Conservation (phyloP, 2,329 filamentous ascomycete species). For the Trichoderma aggressivum region DNA sequence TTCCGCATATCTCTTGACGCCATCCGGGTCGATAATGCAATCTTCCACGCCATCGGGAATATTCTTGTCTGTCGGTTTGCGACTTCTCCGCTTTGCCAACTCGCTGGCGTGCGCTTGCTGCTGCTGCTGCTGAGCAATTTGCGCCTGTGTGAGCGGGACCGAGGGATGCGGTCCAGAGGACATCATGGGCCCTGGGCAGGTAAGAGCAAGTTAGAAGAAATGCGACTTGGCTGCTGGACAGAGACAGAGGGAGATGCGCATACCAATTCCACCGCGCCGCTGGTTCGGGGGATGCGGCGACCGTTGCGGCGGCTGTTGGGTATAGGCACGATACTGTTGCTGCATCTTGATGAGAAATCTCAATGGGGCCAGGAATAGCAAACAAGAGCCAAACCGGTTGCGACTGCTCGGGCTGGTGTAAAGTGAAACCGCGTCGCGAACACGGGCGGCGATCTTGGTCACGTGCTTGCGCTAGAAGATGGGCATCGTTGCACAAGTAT, state of each 20-base stretch:
- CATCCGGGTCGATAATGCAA: constrained; percentile 71
- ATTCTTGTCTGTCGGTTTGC: constrained; percentile 91
- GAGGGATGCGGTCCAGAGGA: constrained; percentile 50
- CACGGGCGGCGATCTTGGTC: background rate
- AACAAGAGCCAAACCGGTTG: background rate
- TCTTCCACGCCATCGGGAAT: constrained; percentile 88
- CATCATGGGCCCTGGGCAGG: constrained; percentile 52
- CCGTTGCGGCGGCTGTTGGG: constrained; percentile 49
- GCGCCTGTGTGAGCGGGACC: constrained; percentile 51
- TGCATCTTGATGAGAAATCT: constrained; percentile 41
- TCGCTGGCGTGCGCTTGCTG: constrained; percentile 56
- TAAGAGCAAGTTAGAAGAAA: constrained; percentile 21
- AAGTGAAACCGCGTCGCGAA: constrained; percentile 12
- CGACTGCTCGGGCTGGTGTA: background rate
- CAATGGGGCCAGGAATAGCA: background rate
- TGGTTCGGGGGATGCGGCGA: constrained; percentile 47
- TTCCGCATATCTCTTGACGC: constrained; percentile 75
- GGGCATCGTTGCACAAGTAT: background rate
- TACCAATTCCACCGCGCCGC: constrained; percentile 54
- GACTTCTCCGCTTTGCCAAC: constrained; percentile 73
- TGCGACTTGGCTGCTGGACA: background rate
- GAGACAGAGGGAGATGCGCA: constrained; percentile 21
- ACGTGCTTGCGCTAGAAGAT: background rate
- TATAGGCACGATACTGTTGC: constrained; percentile 50
- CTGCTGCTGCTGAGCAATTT: constrained; percentile 51